Percentiles rank a stretch among this genome's conserved stretches.
phyloP scores from a whole-genome alignment of 169 alveolate species.

The Plasmodium fragile region DNA sequence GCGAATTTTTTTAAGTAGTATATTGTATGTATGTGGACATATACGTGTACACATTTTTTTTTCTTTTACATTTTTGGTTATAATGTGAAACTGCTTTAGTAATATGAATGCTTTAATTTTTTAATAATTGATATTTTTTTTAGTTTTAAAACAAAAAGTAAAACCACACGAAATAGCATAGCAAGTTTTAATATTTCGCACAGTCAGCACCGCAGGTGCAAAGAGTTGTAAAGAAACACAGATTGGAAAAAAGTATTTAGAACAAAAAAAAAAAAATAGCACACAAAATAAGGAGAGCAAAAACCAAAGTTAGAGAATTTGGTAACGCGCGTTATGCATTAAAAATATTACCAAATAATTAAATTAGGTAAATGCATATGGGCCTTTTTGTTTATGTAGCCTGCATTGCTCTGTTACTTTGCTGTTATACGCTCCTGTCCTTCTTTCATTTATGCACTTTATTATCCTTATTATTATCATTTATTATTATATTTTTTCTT shows the following conservation, averaged over 20 bases:
- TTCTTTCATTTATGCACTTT: background rate
- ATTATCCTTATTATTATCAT: constrained; percentile 1
- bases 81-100: background rate
- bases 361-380: constrained; percentile 3
- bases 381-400: background rate
- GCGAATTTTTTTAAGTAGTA: background rate
- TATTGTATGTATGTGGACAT: background rate
- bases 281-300: background rate
- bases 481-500: background rate
- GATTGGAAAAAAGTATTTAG: background rate
- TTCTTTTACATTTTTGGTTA: background rate
- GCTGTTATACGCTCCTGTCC: background rate
- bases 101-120: constrained; percentile 3
- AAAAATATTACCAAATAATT: background rate
- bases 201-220: background rate
- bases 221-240: background rate
- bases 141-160: background rate
- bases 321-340: background rate
- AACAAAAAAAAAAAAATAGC: background rate
- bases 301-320: constrained; percentile 6
- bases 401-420: background rate
- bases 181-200: background rate
- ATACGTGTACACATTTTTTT: background rate
- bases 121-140: background rate
- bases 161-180: background rate